Conservation (phyloP, 2,329 filamentous ascomycete species). For the Hypoxylon sp. region DNA sequence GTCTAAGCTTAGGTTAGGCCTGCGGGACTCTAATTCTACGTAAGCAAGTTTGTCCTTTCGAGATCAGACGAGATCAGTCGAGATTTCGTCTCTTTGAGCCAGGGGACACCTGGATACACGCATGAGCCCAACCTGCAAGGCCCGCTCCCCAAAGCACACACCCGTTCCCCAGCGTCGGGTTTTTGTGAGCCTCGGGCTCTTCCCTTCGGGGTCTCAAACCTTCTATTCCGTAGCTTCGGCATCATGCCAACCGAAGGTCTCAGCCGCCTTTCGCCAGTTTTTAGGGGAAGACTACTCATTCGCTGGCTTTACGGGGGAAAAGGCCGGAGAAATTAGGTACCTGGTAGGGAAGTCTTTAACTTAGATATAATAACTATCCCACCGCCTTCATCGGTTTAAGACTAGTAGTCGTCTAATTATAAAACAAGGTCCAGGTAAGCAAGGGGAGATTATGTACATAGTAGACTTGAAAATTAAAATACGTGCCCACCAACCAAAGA, state of each 20-base stretch:
- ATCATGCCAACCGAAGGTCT: constrained; percentile 9
- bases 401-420: neutral
- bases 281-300: neutral
- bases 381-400: neutral
- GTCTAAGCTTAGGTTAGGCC: constrained; percentile 17
- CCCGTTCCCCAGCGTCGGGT: constrained; percentile 28
- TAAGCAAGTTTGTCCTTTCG: constrained; percentile 4
- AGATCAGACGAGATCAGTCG: constrained; percentile 20
- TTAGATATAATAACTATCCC: constrained; percentile 11
- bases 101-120: neutral
- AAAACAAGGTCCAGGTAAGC: constrained; percentile 5
- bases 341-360: constrained; percentile 2
- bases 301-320: constrained; percentile 7
- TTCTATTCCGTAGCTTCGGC: constrained; percentile 19
- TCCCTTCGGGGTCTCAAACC: neutral
- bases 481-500: neutral
- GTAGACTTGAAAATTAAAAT: constrained; percentile 5
- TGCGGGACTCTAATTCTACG: constrained; percentile 21
- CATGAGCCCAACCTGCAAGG: neutral
- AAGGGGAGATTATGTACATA: neutral
- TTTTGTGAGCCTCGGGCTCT: constrained; percentile 14
- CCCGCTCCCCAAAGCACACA: constrained; percentile 3
- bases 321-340: constrained; percentile 15
- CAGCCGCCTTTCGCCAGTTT: constrained; percentile 19
- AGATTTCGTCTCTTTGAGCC: constrained; percentile 16